Evolutionary conservation across 129 eudicot genomes (phyloP).

Genomic region (Tagetes erecta): DNA sequence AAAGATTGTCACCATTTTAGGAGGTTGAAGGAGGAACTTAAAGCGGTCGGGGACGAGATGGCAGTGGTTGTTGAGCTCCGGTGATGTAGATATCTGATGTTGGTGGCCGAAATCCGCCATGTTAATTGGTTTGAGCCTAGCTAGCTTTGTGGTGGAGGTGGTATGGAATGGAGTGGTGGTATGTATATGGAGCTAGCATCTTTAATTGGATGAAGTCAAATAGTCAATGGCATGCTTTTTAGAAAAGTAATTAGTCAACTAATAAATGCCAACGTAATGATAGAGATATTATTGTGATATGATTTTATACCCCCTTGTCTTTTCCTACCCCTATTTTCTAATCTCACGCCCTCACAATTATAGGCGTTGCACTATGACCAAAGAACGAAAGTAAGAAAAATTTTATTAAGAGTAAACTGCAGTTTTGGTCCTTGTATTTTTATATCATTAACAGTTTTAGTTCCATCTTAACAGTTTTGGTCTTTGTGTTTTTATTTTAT

Average conservation of each 20-base stretch:
- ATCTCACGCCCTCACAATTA: no score
- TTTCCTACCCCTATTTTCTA: no score
- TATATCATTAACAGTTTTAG: no score
- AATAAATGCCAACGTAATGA: constrained; percentile 5
- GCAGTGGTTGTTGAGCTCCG: constrained; percentile 25
- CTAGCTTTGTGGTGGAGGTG: constrained; percentile 20
- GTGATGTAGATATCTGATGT: not conserved
- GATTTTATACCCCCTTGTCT: not conserved
- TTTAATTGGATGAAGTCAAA: not conserved
- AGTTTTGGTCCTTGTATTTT: no score
- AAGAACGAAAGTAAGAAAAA: no score
- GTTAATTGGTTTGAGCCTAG: constrained; percentile 13
- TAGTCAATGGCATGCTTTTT: not conserved
- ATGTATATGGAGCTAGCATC: not conserved
- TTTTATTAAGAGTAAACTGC: no score
- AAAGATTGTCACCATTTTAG: constrained; percentile 32
- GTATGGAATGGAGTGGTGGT: constrained; percentile 1
- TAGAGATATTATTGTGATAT: constrained; percentile 11
- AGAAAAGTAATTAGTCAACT: constrained; percentile 5
- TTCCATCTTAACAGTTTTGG: no score
- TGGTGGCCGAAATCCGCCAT: constrained; percentile 15
- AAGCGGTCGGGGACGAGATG: not conserved
- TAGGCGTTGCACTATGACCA: no score
- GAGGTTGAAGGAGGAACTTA: constrained; percentile 20
- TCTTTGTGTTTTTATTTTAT: no score